Percentiles rank a stretch among this genome's conserved stretches.
Conservation (phyloP, 371 early-diverging fungal genomes). For the Umbelopsis sp. region DNA sequence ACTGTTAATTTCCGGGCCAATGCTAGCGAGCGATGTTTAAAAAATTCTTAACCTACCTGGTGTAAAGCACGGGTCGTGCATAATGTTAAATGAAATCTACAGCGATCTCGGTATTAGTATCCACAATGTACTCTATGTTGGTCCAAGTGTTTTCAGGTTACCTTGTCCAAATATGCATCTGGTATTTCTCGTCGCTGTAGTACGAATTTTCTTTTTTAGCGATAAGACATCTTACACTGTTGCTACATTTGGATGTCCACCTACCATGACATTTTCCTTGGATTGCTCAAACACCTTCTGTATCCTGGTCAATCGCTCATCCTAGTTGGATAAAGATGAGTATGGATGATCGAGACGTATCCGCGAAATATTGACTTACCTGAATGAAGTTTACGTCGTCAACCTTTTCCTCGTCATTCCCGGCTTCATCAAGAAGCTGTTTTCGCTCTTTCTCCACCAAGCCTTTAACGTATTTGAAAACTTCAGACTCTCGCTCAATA, state of each 20-base stretch:
- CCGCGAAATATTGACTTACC: slow-evolving; percentile 25
- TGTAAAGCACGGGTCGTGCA: slow-evolving; percentile 57
- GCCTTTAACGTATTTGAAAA: slow-evolving; percentile 62
- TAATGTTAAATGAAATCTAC: slow-evolving; percentile 49
- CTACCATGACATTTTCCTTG: slow-evolving; percentile 49
- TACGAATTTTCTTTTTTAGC: too few species aligned
- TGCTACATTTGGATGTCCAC: background rate
- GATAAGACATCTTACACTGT: too few species aligned
- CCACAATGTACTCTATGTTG: too few species aligned
- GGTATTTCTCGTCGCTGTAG: slow-evolving; percentile 48
- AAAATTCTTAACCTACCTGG: slow-evolving; percentile 33
- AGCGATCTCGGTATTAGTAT: background rate
- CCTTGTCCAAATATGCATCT: slow-evolving; percentile 52
- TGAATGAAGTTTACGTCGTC: slow-evolving; percentile 45
- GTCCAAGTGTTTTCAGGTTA: background rate
- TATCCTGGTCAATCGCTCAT: slow-evolving; percentile 40
- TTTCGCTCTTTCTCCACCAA: slow-evolving; percentile 62
- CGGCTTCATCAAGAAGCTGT: slow-evolving; percentile 28
- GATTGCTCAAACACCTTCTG: slow-evolving; percentile 53
- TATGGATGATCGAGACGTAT: too few species aligned
- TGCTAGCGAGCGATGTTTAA: too few species aligned
- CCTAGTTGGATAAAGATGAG: slow-evolving; percentile 24
- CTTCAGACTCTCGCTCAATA: slow-evolving; percentile 61
- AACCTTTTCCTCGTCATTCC: slow-evolving; percentile 33
- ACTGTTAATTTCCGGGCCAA: background rate